These are phyloP conservation scores for Croton laevigatus DNA, from an alignment of 441 rosid species.

Conservation along the genomic window DNA sequence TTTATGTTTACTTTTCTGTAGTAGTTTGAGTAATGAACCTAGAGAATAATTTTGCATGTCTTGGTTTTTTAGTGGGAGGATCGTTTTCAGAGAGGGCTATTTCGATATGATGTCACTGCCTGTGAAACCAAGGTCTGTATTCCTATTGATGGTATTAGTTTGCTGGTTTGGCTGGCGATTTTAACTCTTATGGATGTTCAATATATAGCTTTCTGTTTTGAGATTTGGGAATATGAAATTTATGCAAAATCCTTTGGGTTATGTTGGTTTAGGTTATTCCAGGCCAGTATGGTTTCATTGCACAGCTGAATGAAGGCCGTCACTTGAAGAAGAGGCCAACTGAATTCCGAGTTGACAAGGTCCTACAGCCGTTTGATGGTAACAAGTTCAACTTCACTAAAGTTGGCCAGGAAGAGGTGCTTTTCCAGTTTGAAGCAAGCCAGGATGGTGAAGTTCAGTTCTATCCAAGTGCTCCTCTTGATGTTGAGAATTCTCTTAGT, in stretches of 20 bases:
- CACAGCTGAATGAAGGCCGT: constrained; percentile 94
- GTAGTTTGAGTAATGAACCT: not conserved
- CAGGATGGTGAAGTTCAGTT: constrained; percentile 69
- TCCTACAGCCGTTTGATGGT: constrained; percentile 84
- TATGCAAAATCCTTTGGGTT: constrained; percentile 1
- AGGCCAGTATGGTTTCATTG: constrained; percentile 74
- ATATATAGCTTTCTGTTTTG: not conserved
- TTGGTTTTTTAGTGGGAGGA: constrained; percentile 80
- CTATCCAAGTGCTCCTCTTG: constrained; percentile 62
- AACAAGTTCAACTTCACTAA: constrained; percentile 90
- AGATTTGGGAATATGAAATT: constrained; percentile 11
- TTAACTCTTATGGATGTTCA: not conserved
- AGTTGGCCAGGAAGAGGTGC: constrained; percentile 93
- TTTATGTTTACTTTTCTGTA: not conserved
- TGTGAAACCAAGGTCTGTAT: constrained; percentile 80
- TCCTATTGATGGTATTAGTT: not conserved
- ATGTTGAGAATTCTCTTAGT: constrained; percentile 71
- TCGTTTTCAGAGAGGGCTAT: constrained; percentile 78
- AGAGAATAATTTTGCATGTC: constrained; percentile 14
- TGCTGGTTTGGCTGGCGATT: not conserved
- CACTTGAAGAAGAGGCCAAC: constrained; percentile 96
- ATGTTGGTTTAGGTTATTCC: constrained; percentile 64
- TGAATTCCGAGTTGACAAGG: constrained; percentile 86
- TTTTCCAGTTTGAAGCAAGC: constrained; percentile 82
- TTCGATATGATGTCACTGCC: constrained; percentile 94